Conservation (phyloP, 1,139 yeast species). For the Debaryomyces psychrophilus region DNA sequence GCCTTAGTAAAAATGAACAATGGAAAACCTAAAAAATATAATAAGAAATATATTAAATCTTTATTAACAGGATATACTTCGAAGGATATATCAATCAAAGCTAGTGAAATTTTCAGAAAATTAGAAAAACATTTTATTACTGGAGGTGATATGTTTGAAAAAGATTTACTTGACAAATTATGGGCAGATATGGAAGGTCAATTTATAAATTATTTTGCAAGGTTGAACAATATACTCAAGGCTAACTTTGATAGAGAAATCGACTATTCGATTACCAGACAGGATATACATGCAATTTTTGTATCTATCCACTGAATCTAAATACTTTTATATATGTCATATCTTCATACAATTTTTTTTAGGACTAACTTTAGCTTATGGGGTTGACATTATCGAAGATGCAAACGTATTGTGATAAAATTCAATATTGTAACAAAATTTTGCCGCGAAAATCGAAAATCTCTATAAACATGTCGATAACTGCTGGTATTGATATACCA, state of each 20-base stretch:
- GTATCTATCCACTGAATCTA: slow-evolving; percentile 20
- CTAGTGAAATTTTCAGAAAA: slow-evolving; percentile 57
- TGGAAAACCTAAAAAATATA: slow-evolving; percentile 65
- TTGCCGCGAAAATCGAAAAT: too few species aligned
- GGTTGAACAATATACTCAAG: slow-evolving; percentile 41
- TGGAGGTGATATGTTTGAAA: slow-evolving; percentile 49
- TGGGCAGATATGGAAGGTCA: slow-evolving; percentile 48
- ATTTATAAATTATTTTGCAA: slow-evolving; percentile 39
- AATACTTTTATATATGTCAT: background rate
- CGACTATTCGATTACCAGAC: slow-evolving; percentile 38
- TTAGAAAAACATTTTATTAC: slow-evolving; percentile 61
- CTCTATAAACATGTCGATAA: too few species aligned
- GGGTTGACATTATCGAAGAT: too few species aligned
- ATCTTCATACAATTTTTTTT: background rate
- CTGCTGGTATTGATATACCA: background rate
- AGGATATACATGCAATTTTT: slow-evolving; percentile 39
- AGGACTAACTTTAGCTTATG: too few species aligned
- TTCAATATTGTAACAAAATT: too few species aligned
- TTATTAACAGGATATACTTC: slow-evolving; percentile 58
- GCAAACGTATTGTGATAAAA: too few species aligned
- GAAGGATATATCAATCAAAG: slow-evolving; percentile 59
- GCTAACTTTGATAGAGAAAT: slow-evolving; percentile 44
- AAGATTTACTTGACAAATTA: slow-evolving; percentile 47
- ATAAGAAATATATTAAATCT: slow-evolving; percentile 59
- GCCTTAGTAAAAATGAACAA: slow-evolving; percentile 47